phyloP scores from a whole-genome alignment of 2,329 filamentous ascomycete species.

The Fusarium miscanthi region DNA sequence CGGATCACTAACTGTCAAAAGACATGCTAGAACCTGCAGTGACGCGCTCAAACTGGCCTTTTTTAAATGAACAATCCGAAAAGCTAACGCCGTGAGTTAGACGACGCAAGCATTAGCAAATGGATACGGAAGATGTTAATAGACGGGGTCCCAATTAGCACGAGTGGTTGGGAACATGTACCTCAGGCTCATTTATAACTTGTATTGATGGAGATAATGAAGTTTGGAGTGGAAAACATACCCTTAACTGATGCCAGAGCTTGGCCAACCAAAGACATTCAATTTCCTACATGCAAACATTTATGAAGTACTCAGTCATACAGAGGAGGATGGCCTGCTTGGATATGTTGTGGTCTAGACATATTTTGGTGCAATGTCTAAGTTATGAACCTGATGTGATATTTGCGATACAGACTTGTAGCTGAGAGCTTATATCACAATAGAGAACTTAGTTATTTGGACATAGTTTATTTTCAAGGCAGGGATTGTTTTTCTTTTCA shows the following conservation, averaged over 20 bases:
- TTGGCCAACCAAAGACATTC: rapidly evolving
- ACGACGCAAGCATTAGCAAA: not conserved
- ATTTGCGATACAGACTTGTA: no score
- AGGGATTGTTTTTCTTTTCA: not conserved
- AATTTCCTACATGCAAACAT: no score
- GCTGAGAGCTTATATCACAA: no score
- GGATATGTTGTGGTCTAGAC: no score
- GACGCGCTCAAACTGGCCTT: rapidly evolving
- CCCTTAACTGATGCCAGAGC: rapidly evolving
- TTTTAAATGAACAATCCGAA: rapidly evolving
- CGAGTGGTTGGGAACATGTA: rapidly evolving
- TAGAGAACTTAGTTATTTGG: no score
- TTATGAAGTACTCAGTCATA: no score
- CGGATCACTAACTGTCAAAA: not conserved
- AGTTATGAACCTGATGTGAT: no score
- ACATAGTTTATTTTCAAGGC: not conserved
- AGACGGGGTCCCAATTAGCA: not conserved
- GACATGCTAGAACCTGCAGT: rapidly evolving
- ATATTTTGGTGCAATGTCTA: no score
- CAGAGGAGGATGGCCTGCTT: not conserved
- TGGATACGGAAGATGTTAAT: rapidly evolving
- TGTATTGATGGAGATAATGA: no score
- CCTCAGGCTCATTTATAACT: rapidly evolving
- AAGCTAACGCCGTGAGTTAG: rapidly evolving
- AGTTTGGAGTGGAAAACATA: rapidly evolving